These are phyloP conservation scores for Hypoxylon sp. DNA, from an alignment of 2,329 filamentous ascomycete genomes.

Conservation along the genomic window DNA sequence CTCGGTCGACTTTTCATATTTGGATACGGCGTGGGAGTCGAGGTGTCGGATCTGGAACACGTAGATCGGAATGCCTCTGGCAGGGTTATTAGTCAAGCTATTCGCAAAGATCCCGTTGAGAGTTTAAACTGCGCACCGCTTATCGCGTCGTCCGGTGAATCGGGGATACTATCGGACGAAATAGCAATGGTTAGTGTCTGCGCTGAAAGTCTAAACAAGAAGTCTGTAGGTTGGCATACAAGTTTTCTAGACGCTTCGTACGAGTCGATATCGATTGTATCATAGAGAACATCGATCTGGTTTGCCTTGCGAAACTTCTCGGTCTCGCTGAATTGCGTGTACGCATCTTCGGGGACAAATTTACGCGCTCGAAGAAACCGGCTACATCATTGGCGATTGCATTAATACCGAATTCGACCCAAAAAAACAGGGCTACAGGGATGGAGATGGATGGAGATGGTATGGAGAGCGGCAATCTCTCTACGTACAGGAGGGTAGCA, in stretches of 20 bases:
- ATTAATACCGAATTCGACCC: slow-evolving; percentile 32
- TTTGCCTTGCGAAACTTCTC: slow-evolving; percentile 88
- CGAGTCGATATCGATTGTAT: slow-evolving; percentile 85
- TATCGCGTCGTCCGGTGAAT: slow-evolving; percentile 93
- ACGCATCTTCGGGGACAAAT: slow-evolving; percentile 82
- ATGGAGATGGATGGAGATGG: neutral
- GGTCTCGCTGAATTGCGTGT: slow-evolving; percentile 86
- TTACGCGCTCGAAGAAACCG: slow-evolving; percentile 88
- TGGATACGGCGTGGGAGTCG: slow-evolving; percentile 82
- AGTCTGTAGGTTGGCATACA: slow-evolving; percentile 58
- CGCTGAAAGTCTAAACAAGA: slow-evolving; percentile 36
- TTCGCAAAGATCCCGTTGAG: neutral
- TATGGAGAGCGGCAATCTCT: neutral
- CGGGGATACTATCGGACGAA: slow-evolving; percentile 77
- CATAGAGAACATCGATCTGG: slow-evolving; percentile 81
- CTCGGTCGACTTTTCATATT: slow-evolving; percentile 76
- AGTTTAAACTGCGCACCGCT: slow-evolving; percentile 52
- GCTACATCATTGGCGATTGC: slow-evolving; percentile 57
- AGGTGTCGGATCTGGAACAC: slow-evolving; percentile 88
- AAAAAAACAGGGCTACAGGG: slow-evolving; percentile 2
- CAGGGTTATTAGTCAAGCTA: slow-evolving; percentile 13
- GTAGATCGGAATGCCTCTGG: slow-evolving; percentile 89
- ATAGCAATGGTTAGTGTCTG: slow-evolving; percentile 32
- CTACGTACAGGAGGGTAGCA: slow-evolving; percentile 74
- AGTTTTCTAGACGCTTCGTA: slow-evolving; percentile 84